These are phyloP conservation scores for Cyathus striatus DNA, from an alignment of 768 basidiomycete genomes.

Conservation along the genomic window DNA sequence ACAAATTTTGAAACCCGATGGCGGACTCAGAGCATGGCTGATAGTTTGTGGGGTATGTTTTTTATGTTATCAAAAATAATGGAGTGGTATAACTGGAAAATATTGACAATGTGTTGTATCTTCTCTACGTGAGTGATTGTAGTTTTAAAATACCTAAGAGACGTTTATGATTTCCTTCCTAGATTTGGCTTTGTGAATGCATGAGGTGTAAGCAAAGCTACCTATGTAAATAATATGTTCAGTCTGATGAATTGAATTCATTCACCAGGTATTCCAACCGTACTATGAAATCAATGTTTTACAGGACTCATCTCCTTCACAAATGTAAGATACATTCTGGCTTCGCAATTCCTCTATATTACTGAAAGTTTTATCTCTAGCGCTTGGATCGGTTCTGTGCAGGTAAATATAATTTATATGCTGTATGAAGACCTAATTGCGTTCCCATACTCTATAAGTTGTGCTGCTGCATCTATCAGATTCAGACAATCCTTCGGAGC, in stretches of 20 bases:
- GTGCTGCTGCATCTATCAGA: too few relatives aligned
- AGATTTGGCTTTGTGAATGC: constrained; percentile 53
- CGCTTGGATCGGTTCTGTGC: constrained; percentile 27
- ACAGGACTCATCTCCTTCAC: constrained; percentile 36
- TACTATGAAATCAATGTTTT: constrained; percentile 50
- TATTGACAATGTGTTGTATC: constrained; percentile 16
- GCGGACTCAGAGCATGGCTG: constrained; percentile 40
- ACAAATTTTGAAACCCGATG: too few relatives aligned
- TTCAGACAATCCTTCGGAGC: too few relatives aligned
- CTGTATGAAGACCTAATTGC: too few relatives aligned
- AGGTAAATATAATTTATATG: constrained; percentile 7
- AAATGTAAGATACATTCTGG: constrained; percentile 35
- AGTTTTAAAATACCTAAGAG: constrained; percentile 1
- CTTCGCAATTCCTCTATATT: background rate
- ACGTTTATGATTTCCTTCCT: constrained; percentile 1
- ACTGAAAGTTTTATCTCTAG: constrained; percentile 6
- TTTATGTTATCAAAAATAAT: background rate
- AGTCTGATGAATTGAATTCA: background rate
- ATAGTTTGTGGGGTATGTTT: constrained; percentile 28
- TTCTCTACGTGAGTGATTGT: constrained; percentile 31
- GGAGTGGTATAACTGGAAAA: background rate
- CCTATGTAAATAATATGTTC: background rate
- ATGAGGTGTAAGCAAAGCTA: constrained; percentile 42
- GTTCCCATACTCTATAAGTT: too few relatives aligned
- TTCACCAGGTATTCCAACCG: constrained; percentile 47